Conservation (phyloP, 2,329 filamentous ascomycete genomes). For the Cladophialophora bantiana region DNA sequence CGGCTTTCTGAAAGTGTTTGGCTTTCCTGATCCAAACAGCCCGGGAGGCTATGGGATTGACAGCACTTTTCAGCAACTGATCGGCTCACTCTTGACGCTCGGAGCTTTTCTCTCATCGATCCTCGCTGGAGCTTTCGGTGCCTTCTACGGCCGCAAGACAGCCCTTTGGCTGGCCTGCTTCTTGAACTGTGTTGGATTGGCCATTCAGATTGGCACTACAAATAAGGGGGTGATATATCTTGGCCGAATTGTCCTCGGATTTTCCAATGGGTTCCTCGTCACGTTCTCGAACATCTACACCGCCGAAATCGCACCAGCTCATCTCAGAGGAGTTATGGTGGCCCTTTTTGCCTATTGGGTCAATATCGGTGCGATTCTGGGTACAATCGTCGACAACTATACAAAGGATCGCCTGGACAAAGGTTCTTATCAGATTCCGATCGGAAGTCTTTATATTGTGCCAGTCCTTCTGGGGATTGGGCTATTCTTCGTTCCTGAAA, state of each 20-base stretch:
- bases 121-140: constrained; percentile 5
- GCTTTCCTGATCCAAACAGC: constrained; percentile 1
- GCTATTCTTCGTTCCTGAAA: constrained; percentile 43
- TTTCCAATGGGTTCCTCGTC: constrained; percentile 52
- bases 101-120: constrained; percentile 15
- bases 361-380: constrained; percentile 37
- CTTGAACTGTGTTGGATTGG: constrained; percentile 8
- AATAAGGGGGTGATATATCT: constrained; percentile 17
- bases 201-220: constrained; percentile 19
- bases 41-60: constrained; percentile 11
- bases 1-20: constrained; percentile 18
- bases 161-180: constrained; percentile 16
- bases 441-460: constrained; percentile 40
- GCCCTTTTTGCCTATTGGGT: constrained; percentile 52
- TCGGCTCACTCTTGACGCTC: constrained; percentile 18
- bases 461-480: constrained; percentile 39
- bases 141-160: constrained; percentile 14
- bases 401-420: constrained; percentile 45
- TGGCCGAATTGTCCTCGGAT: constrained; percentile 15
- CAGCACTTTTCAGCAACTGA: constrained; percentile 18
- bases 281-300: constrained; percentile 59
- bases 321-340: constrained; percentile 58
- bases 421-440: constrained; percentile 42
- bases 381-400: constrained; percentile 40
- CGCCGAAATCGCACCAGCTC: constrained; percentile 57